phyloP scores from a whole-genome alignment of 768 basidiomycete species.

The Daedaleopsis nitida region DNA sequence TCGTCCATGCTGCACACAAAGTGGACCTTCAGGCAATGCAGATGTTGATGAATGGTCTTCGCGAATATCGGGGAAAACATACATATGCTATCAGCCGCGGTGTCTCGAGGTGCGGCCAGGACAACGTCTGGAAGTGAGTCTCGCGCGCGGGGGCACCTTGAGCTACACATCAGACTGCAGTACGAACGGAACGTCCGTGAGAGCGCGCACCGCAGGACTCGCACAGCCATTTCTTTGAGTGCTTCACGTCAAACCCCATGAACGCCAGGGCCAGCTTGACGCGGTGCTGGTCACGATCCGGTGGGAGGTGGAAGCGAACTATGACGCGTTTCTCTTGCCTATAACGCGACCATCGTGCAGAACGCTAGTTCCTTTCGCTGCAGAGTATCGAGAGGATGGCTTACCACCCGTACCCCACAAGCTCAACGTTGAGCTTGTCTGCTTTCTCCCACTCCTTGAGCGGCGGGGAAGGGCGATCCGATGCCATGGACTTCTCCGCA shows the following conservation, averaged over 20 bases:
- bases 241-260: constrained; percentile 10
- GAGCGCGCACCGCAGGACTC: constrained; percentile 14
- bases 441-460: constrained; percentile 5
- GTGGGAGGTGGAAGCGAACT: constrained; percentile 13
- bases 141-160: constrained; percentile 1
- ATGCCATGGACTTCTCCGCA: no score
- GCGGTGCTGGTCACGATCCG: background rate
- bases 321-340: constrained; percentile 1
- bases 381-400: no score
- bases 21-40: background rate
- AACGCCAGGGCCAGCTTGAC: background rate
- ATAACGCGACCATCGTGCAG: background rate
- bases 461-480: background rate
- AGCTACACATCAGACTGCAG: background rate
- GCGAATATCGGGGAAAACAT: no score
- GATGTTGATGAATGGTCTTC: no score
- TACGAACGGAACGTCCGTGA: background rate
- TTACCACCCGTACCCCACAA: background rate
- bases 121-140: constrained; percentile 10
- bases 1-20: constrained; percentile 15
- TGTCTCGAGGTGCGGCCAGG: constrained; percentile 11
- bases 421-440: constrained; percentile 13
- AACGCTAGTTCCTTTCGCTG: no score
- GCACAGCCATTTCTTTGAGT: constrained; percentile 14
- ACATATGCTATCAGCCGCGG: constrained; percentile 11